Base-by-base conservation (phyloP, 202 grass and related monocot genomes). In the Zoysia matrella region DNA sequence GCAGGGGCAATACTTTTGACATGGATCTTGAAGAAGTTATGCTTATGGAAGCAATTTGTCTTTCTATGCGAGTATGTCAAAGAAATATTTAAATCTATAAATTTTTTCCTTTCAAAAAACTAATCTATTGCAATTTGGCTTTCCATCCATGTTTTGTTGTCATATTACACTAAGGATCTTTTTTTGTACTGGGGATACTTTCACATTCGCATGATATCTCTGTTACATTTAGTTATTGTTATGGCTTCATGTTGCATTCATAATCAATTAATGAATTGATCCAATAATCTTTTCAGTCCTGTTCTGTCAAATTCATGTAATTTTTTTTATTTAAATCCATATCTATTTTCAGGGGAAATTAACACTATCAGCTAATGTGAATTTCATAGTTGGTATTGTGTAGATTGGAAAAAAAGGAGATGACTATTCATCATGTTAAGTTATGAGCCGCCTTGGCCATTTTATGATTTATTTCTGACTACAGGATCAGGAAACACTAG, bases 21-120 rank as follows among this genome's bases (percentile, higher is more conserved):
- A 80, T 98, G 84, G 95, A 98, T 72, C 88, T 93, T 70, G 95
- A 98, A 78, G 92, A 98, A 84, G 92, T 94, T 81, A 94, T 94
- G 92, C 77, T 98, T 87, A 91, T 94, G 90, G 86, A 98, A 89
- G 95, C 95, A 82, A 88, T 98, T 84, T 94, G 95, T 92, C 92
- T 94, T 55, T 98, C 95, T 65, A 41, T 98, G 67, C 92, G 92
- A 85, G 94, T 97, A 87, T 14, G 45, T 87, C 4, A 67, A 61
- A 85, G 22, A 63, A 71, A 10, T 76, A 52, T 42, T 0, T 11
- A 73, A 74, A 11, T 72, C 6, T 65, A 40, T 9, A 55, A 53
- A 11, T 41, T 60, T 47, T 7, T 47, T 36, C 47, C 4, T 11
- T 11, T 30, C 42, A 80, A 18, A 56, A 30, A 36, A 2, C 8